Conservation (phyloP, 2,329 filamentous ascomycete genomes). For the Teratosphaeriaceae sp. region DNA sequence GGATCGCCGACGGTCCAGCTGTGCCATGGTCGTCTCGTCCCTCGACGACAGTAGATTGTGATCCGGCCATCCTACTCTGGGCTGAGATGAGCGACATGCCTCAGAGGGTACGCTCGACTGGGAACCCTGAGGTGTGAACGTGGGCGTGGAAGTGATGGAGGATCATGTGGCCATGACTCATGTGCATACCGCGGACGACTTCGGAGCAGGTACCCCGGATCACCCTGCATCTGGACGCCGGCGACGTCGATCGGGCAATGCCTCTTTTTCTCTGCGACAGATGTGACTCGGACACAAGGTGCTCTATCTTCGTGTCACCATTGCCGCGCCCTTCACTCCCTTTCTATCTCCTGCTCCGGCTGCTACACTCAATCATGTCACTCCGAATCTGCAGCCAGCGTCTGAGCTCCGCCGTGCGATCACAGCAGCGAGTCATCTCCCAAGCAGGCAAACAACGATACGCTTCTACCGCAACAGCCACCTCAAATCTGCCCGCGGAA, state of each 20-base stretch:
- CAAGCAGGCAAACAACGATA: conserved; percentile 19
- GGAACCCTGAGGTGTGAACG: not conserved
- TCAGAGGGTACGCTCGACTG: too few species aligned
- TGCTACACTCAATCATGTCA: conserved; percentile 15
- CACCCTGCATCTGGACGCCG: not conserved
- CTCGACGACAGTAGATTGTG: too few species aligned
- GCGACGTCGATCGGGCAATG: not conserved
- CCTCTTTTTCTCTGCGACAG: not conserved
- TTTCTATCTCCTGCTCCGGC: not conserved
- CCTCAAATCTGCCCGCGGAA: conserved; percentile 35
- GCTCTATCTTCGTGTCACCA: too few species aligned
- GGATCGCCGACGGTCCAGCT: too few species aligned
- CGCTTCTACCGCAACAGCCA: conserved; percentile 34
- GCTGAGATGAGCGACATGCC: not conserved
- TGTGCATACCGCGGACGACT: not conserved
- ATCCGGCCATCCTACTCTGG: too few species aligned
- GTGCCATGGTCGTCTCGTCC: too few species aligned
- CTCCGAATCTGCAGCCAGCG: conserved; percentile 18
- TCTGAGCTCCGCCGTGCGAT: conserved; percentile 13
- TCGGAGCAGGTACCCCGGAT: not conserved
- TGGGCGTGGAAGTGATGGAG: not conserved
- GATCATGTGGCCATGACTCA: not conserved
- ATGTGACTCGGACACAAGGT: not conserved
- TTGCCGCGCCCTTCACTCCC: not conserved
- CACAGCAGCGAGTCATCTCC: conserved; percentile 4